Conservation (phyloP, 192 early-diverging fungal species). For the Endogone sp. region DNA sequence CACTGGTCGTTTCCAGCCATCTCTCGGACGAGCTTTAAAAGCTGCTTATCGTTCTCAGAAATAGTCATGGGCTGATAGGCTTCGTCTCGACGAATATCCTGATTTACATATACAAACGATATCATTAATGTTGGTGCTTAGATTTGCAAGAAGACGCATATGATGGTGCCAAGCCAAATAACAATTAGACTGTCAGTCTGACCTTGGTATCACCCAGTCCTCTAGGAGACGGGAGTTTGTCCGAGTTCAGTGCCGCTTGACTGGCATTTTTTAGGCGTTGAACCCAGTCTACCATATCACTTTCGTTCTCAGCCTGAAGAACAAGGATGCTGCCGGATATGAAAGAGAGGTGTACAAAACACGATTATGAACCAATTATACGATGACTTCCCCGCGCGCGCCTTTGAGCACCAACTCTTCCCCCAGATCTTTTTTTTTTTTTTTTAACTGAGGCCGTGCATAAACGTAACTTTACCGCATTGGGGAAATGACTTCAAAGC, state of each 20-base stretch:
- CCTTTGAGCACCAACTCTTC: no score
- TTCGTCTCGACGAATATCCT: no score
- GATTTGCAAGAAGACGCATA: no score
- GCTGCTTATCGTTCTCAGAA: constrained; percentile 35
- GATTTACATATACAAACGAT: no score
- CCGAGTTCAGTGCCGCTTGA: constrained; percentile 49
- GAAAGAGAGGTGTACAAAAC: constrained; percentile 1
- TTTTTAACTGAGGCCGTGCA: background rate
- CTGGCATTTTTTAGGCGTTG: constrained; percentile 56
- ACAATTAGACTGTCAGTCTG: no score
- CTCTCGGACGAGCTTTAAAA: constrained; percentile 34
- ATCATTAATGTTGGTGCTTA: no score
- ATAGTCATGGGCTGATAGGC: constrained; percentile 11
- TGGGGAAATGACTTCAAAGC: constrained; percentile 83
- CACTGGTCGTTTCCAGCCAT: constrained; percentile 52
- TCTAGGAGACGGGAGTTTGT: constrained; percentile 32
- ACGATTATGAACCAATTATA: background rate
- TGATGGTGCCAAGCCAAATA: no score
- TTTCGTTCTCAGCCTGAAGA: constrained; percentile 70
- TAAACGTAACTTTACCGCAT: constrained; percentile 41
- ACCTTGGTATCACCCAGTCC: constrained; percentile 9
- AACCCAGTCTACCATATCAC: constrained; percentile 77
- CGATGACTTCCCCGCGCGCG: background rate
- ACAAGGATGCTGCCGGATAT: constrained; percentile 50
- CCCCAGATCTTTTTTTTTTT: no score